phyloP scores from a whole-genome alignment of 1,284 basidiomycete genomes.

The Leccinum griseonigrum region DNA sequence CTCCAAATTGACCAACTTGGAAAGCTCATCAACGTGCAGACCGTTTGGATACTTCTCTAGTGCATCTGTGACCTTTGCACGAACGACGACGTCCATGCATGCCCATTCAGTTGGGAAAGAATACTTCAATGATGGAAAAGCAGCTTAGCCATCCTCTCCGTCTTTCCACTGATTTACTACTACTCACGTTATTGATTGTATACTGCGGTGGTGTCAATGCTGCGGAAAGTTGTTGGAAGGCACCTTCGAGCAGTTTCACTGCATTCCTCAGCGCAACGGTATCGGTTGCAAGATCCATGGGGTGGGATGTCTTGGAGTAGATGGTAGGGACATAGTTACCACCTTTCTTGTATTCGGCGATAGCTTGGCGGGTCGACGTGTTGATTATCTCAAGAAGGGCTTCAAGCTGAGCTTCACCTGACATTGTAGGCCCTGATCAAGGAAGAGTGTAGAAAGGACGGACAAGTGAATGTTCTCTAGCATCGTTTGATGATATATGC shows the following conservation, averaged over 20 bases:
- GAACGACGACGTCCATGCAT: slow-evolving; percentile 22
- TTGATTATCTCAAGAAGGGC: neutral
- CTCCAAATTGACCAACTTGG: slow-evolving; percentile 25
- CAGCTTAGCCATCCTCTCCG: neutral
- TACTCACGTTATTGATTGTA: slow-evolving; percentile 11
- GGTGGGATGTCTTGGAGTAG: slow-evolving; percentile 22
- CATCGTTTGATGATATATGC: neutral
- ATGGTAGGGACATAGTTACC: slow-evolving; percentile 24
- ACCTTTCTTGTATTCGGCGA: slow-evolving; percentile 28
- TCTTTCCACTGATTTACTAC: neutral
- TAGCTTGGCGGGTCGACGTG: slow-evolving; percentile 26
- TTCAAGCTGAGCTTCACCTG: slow-evolving; percentile 23
- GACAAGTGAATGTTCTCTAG: neutral
- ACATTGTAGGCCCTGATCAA: slow-evolving; percentile 14
- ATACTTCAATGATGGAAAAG: slow-evolving; percentile 9
- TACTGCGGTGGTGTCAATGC: slow-evolving; percentile 30
- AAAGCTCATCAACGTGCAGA: slow-evolving; percentile 24
- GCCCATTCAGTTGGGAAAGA: slow-evolving; percentile 27
- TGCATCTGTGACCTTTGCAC: slow-evolving; percentile 25
- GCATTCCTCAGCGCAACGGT: slow-evolving; percentile 25
- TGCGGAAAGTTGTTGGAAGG: slow-evolving; percentile 29
- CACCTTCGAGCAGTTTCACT: slow-evolving; percentile 28
- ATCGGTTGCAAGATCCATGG: slow-evolving; percentile 22
- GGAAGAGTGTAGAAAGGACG: neutral
- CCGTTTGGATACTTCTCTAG: slow-evolving; percentile 26